Evolutionary conservation across 2,329 filamentous ascomycete genomes (phyloP), one percentile per base, ranked within the genome.

Genomic region (Verticillium nonalfalfae): DNA sequence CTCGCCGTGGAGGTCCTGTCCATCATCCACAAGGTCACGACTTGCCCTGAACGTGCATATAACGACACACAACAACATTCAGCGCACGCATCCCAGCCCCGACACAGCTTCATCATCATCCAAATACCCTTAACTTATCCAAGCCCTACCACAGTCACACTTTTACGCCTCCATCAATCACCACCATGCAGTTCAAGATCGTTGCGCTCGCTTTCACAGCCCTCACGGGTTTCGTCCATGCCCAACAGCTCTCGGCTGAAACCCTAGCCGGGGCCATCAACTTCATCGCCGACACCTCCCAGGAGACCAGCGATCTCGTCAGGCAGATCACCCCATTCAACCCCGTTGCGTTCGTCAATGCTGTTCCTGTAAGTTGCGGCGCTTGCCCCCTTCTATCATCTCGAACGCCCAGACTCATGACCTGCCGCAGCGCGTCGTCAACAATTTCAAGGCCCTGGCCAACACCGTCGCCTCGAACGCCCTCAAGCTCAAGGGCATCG

Each of bases 161-260:
- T n/a, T 2, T 45, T 18, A 15, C 14, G 18, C 14, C 14, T 7
- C 7, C 38, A 13, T 13, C 15, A 57, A 57, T n/a, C 15, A n/a
- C 56, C 18, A 31, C 35, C 56, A 68, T 67, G 66, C 61, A 64
- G 39, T 61, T 67, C 63, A 66, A 68, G 59, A 7, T 66, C 34
- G 45, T 68, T 31, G 57, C 64, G 58, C n/a, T 66, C 39, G 52
- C 59, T 56, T 60, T 66, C 57, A n/a, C 64, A 60, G 59, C 64
- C 45, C 60, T 68, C 31, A 62, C 60, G 50, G 63, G n/a, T 35
- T 10, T n/a, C 61, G 18, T 60, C 63, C 3, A 59, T 60, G 31
- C 64, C 57, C 45, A 63, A 64, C 35, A 57, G 7, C 11, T 38
- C 35, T 62, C 64, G 14, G 58, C 61, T 31, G 45, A 60, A 35